A percentile compares a stretch with the other conserved stretches of the same genome.
Conservation (phyloP, 805 yeast genomes). For the Limtongia smithiae region DNA sequence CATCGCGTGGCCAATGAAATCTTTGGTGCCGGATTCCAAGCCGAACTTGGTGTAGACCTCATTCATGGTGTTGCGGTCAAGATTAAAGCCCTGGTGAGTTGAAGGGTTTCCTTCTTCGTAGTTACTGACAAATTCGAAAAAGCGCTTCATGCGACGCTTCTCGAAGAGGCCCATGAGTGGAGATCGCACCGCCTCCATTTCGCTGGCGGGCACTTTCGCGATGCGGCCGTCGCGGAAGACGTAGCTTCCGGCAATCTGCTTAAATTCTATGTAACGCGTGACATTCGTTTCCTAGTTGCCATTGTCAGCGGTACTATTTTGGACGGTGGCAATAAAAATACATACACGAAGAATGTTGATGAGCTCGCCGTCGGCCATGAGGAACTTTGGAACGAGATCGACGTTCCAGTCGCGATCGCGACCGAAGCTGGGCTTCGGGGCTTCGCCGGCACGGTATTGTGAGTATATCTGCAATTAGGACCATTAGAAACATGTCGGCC, state of each 20-base stretch:
- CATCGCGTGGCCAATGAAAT: slow-evolving; percentile 98
- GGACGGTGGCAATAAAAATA: not conserved
- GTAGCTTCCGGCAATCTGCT: slow-evolving; percentile 92
- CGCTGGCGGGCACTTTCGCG: slow-evolving; percentile 92
- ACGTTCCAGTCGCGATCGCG: slow-evolving; percentile 97
- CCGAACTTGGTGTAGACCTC: slow-evolving; percentile 87
- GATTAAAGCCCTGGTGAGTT: slow-evolving; percentile 76
- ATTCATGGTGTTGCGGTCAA: slow-evolving; percentile 86
- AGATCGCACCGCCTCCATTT: slow-evolving; percentile 83
- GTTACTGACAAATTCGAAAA: slow-evolving; percentile 79
- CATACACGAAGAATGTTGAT: slow-evolving; percentile 75
- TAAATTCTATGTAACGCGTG: slow-evolving; percentile 91
- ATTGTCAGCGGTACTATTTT: not conserved
- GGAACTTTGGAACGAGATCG: slow-evolving; percentile 91
- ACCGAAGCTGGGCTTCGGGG: slow-evolving; percentile 64
- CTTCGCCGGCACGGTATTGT: slow-evolving; percentile 80
- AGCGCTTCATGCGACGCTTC: slow-evolving; percentile 89
- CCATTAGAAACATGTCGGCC: not conserved
- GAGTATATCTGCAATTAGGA: slow-evolving; percentile 50
- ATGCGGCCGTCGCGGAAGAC: slow-evolving; percentile 87
- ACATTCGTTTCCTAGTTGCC: slow-evolving; percentile 74
- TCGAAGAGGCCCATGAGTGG: slow-evolving; percentile 95
- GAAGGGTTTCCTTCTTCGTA: slow-evolving; percentile 73
- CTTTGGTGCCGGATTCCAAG: slow-evolving; percentile 86
- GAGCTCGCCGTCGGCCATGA: slow-evolving; percentile 97